Evolutionary conservation across 129 eudicot species (phyloP).

Genomic region (Heracleum sosnowskyi): DNA sequence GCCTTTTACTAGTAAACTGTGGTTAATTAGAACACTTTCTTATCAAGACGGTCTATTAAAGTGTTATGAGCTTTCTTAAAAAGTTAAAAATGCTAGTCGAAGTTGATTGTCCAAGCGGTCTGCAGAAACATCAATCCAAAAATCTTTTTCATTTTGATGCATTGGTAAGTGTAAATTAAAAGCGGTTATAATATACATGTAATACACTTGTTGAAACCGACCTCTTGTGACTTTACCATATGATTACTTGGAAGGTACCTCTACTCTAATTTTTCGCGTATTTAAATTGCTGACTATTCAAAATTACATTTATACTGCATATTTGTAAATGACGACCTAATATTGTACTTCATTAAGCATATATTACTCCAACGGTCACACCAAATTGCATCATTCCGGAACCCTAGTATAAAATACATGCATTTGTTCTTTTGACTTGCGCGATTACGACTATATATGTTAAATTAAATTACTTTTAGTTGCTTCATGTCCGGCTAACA

Average conservation of each 20-base stretch:
- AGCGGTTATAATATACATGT: no score
- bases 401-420: background rate
- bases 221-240: background rate
- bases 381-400: background rate
- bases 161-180: no score
- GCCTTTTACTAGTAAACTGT: no score
- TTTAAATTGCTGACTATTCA: background rate
- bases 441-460: background rate
- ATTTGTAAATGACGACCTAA: background rate
- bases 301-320: background rate
- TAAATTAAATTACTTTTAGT: background rate
- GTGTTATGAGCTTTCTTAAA: no score
- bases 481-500: conserved; percentile 18
- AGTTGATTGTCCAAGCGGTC: no score
- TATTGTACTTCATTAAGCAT: background rate
- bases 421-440: background rate
- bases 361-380: background rate
- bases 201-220: background rate
- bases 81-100: no score
- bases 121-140: no score
- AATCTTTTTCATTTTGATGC: no score
- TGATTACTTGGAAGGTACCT: conserved; percentile 4
- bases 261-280: background rate
- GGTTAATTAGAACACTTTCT: no score
- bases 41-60: no score